Conservation (phyloP, 1,284 basidiomycete genomes). For the Leucoagaricus sp. region DNA sequence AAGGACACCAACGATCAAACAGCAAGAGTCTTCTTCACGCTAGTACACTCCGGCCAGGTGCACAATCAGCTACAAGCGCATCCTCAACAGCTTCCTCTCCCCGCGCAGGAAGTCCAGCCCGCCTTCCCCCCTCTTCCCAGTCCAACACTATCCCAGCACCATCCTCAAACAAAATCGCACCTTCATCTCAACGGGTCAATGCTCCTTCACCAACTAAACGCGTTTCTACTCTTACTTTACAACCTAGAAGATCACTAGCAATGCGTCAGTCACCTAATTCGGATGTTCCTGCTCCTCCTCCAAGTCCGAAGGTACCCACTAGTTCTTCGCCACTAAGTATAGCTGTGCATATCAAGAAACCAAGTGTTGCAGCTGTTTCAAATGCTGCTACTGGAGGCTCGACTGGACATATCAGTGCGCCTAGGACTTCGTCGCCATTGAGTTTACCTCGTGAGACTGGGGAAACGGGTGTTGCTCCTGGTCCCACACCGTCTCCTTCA, state of each 20-base stretch:
- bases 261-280: conserved; percentile 33
- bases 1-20: conserved; percentile 45
- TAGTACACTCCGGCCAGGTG: conserved; percentile 33
- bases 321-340: conserved; percentile 12
- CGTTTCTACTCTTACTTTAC: conserved; percentile 29
- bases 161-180: conserved; percentile 17
- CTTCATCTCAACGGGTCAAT: conserved; percentile 22
- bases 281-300: conserved; percentile 23
- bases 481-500: conserved; percentile 7
- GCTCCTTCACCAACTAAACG: conserved; percentile 43
- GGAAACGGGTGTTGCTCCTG: conserved; percentile 1
- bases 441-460: conserved; percentile 26
- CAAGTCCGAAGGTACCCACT: conserved; percentile 3
- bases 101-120: conserved; percentile 44
- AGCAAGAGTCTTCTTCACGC: conserved; percentile 39
- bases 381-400: too few relatives aligned
- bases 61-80: conserved; percentile 17
- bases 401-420: background rate
- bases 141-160: too few relatives aligned
- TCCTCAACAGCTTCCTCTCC: conserved; percentile 42
- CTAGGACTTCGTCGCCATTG: conserved; percentile 38
- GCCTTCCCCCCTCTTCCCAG: conserved; percentile 28
- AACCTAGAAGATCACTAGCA: conserved; percentile 39
- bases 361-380: background rate
- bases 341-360: background rate